Conservation (phyloP, 805 yeast genomes). For the Saturnispora gosingensis region DNA sequence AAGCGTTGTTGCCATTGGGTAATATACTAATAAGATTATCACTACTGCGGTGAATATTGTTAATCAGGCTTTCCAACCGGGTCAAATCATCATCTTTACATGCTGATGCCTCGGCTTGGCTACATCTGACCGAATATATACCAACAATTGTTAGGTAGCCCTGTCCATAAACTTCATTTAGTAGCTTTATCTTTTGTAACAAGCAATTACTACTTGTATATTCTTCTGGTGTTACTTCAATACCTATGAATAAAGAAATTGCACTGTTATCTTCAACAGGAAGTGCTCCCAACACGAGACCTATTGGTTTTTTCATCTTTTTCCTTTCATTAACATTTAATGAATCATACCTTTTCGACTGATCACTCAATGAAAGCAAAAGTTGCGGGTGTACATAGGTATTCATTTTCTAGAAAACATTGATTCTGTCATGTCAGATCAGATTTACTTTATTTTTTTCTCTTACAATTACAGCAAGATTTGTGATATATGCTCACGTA, state of each 20-base stretch:
- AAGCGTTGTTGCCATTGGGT: too few species aligned
- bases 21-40: neutral
- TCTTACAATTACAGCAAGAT: neutral
- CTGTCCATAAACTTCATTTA: slow-evolving; percentile 18
- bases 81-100: neutral
- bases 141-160: slow-evolving; percentile 20
- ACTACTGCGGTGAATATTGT: neutral
- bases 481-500: neutral
- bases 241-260: slow-evolving; percentile 7
- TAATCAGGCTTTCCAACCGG: neutral
- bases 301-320: neutral
- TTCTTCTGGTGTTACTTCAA: slow-evolving; percentile 7
- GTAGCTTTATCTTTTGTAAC: slow-evolving; percentile 9
- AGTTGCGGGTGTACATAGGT: slow-evolving; percentile 8
- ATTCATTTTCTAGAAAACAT: neutral
- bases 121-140: slow-evolving; percentile 11
- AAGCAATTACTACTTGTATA: neutral
- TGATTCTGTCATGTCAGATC: neutral
- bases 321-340: too few species aligned
- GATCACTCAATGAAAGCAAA: slow-evolving; percentile 11
- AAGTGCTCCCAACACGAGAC: slow-evolving; percentile 11
- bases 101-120: neutral
- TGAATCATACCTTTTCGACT: neutral
- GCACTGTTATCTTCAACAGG: neutral
- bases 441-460: neutral